Conservation (phyloP, 1,284 basidiomycete species). For the Cutaneotrichosporon cyanovorans region DNA sequence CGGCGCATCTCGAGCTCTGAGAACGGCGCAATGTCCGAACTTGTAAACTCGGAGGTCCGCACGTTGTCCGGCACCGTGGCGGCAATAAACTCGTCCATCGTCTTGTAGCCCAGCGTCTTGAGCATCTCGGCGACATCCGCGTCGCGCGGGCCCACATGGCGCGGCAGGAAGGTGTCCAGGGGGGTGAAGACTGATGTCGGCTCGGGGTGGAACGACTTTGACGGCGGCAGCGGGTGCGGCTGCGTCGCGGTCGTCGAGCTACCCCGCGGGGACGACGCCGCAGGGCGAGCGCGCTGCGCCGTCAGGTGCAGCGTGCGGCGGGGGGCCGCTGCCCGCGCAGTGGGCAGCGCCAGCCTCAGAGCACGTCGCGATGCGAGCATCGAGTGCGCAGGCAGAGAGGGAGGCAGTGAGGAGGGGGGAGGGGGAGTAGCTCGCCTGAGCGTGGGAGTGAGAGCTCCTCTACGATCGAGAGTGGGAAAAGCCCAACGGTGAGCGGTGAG, state of each 20-base stretch:
- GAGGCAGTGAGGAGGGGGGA: not conserved
- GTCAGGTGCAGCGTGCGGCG: conserved; percentile 21
- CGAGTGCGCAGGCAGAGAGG: conserved; percentile 1
- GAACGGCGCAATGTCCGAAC: conserved; percentile 56
- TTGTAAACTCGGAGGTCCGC: conserved; percentile 56
- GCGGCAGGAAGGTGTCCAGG: conserved; percentile 76
- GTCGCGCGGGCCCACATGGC: conserved; percentile 82
- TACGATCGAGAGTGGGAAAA: not conserved
- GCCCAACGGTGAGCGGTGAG: conserved; percentile 1
- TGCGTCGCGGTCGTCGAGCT: conserved; percentile 42
- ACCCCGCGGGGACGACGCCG: conserved; percentile 12
- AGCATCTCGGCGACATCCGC: conserved; percentile 72
- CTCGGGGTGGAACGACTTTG: conserved; percentile 30
- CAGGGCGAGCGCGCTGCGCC: conserved; percentile 15
- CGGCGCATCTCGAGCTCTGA: conserved; percentile 79
- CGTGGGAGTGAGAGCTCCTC: not conserved
- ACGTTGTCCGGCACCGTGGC: conserved; percentile 74
- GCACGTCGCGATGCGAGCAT: conserved; percentile 18
- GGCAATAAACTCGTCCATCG: conserved; percentile 76
- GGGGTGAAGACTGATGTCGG: conserved; percentile 57
- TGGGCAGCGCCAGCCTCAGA: conserved; percentile 5
- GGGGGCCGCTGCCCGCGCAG: not conserved
- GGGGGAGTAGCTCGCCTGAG: not conserved
- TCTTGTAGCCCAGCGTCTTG: conserved; percentile 65
- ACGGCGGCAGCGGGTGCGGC: conserved; percentile 36